These are phyloP conservation scores for Pichia sp. DNA, from an alignment of 1,139 yeast species.

Conservation along the genomic window DNA sequence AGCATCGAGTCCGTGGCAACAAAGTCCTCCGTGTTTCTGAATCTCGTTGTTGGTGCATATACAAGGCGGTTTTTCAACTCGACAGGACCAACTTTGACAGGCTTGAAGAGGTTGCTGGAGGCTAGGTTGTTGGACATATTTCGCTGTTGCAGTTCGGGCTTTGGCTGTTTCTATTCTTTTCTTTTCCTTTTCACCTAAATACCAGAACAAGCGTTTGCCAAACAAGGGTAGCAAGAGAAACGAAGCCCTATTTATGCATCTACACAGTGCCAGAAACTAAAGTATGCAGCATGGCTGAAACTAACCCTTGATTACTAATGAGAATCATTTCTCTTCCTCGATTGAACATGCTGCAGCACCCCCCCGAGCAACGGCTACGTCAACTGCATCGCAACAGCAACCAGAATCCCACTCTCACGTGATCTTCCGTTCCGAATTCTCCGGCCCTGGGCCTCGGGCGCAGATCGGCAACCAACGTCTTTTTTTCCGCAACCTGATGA, in stretches of 20 bases:
- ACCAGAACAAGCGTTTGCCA: too few relatives aligned
- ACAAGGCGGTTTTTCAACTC: slow-evolving; percentile 41
- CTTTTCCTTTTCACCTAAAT: too few relatives aligned
- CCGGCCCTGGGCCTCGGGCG: neutral
- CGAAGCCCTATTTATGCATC: neutral
- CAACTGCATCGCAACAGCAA: too few relatives aligned
- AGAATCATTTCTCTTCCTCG: neutral
- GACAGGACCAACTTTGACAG: slow-evolving; percentile 44
- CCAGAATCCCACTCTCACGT: too few relatives aligned
- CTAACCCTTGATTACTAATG: neutral
- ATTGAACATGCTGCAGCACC: neutral
- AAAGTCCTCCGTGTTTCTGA: slow-evolving; percentile 39
- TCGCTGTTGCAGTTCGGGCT: neutral
- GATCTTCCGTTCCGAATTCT: neutral
- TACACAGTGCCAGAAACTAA: too few relatives aligned
- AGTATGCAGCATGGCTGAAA: neutral
- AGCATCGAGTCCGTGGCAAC: slow-evolving; percentile 45
- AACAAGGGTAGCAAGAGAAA: too few relatives aligned
- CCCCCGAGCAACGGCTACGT: too few relatives aligned
- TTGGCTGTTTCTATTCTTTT: neutral
- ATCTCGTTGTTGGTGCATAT: slow-evolving; percentile 53
- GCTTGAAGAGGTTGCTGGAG: slow-evolving; percentile 43
- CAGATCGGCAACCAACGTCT: neutral
- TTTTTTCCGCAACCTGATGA: neutral
- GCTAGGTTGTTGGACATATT: slow-evolving; percentile 10